Conservation (phyloP, 768 basidiomycete species). For the Lactarius deliciosus region DNA sequence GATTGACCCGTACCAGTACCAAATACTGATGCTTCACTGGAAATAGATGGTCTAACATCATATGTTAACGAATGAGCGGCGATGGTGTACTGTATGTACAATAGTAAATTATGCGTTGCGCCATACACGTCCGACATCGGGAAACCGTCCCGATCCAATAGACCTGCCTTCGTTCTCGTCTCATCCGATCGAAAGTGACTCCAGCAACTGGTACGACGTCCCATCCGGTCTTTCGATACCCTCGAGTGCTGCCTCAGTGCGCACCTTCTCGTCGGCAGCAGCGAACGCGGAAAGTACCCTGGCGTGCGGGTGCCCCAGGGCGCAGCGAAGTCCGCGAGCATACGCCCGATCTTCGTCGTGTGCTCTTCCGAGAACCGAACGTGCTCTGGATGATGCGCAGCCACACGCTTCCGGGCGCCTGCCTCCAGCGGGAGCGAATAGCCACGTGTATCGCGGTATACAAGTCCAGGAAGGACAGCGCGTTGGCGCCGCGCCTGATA, state of each 20-base stretch:
- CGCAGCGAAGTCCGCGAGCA: constrained; percentile 45
- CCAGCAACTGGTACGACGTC: constrained; percentile 55
- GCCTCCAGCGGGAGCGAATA: neutral
- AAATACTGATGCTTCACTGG: no score
- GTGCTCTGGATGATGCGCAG: constrained; percentile 51
- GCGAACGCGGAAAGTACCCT: constrained; percentile 34
- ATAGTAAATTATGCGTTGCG: no score
- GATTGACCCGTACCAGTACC: no score
- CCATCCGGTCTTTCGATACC: constrained; percentile 58
- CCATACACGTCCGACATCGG: neutral
- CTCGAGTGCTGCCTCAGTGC: constrained; percentile 34
- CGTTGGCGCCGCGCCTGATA: constrained; percentile 53
- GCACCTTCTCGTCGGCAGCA: constrained; percentile 7
- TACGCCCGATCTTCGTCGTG: constrained; percentile 49
- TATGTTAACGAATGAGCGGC: no score
- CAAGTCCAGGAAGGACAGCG: constrained; percentile 50
- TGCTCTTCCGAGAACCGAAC: constrained; percentile 58
- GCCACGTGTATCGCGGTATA: constrained; percentile 34
- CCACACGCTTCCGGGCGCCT: constrained; percentile 43
- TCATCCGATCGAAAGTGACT: constrained; percentile 44
- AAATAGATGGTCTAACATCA: no score
- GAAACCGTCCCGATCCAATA: constrained; percentile 9
- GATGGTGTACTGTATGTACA: neutral
- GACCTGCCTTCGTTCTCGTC: constrained; percentile 5
- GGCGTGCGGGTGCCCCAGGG: constrained; percentile 45